phyloP scores from a whole-genome alignment of 345 rosid species.

The Eutrema yunnanense region DNA sequence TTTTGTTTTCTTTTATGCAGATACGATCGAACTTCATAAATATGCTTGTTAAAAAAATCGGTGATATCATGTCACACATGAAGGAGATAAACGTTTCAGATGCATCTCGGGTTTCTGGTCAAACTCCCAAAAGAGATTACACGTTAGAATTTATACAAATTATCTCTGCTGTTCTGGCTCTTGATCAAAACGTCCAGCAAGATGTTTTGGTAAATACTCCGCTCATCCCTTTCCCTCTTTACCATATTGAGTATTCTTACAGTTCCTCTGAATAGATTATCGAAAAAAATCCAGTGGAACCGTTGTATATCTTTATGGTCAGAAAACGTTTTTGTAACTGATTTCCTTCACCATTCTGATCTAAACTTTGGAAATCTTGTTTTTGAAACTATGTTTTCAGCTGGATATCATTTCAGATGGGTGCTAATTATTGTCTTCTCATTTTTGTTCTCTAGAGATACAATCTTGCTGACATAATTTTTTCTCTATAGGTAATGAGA shows the following conservation, averaged over 20 bases:
- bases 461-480: slow-evolving; percentile 7
- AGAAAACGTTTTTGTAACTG: not conserved
- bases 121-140: slow-evolving; percentile 41
- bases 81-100: slow-evolving; percentile 42
- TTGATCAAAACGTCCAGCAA: slow-evolving; percentile 75
- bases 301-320: not conserved
- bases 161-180: slow-evolving; percentile 74
- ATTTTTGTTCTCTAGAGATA: slow-evolving; percentile 9
- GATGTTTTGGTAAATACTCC: slow-evolving; percentile 66
- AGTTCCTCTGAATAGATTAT: not conserved
- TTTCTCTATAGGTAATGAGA: slow-evolving; percentile 60
- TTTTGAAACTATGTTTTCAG: not conserved
- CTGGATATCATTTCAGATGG: not conserved
- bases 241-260: slow-evolving; percentile 5
- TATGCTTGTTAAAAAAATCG: slow-evolving; percentile 60
- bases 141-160: slow-evolving; percentile 79
- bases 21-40: slow-evolving; percentile 59
- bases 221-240: not conserved
- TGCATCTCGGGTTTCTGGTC: slow-evolving; percentile 30
- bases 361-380: not conserved
- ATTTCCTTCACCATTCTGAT: not conserved
- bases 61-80: slow-evolving; percentile 53
- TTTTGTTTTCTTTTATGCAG: slow-evolving; percentile 37
- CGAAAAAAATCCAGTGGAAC: not conserved
- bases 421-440: not conserved